Percentiles rank a stretch among this genome's conserved stretches.
phyloP scores from a whole-genome alignment of 1,284 basidiomycete genomes.

The Ceratobasidium sp. region DNA sequence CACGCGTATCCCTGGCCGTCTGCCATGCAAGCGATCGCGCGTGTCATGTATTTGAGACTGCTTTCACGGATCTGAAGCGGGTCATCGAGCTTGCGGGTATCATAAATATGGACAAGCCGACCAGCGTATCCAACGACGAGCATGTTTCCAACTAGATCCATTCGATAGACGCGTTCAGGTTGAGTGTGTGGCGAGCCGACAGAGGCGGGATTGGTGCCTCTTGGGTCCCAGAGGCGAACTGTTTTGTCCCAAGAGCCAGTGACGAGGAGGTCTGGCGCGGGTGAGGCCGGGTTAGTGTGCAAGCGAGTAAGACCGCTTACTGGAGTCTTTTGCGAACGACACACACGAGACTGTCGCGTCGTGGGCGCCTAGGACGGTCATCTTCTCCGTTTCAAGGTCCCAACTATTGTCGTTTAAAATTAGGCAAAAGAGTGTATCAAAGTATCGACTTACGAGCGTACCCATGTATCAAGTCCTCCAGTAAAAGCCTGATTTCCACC shows the following conservation, averaged over 20 bases:
- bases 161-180: conserved; percentile 84
- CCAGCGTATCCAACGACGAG: conserved; percentile 92
- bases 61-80: conserved; percentile 86
- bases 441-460: conserved; percentile 63
- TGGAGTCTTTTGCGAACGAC: conserved; percentile 61
- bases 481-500: conserved; percentile 72
- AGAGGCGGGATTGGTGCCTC: conserved; percentile 60
- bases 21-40: conserved; percentile 89
- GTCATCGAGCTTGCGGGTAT: conserved; percentile 66
- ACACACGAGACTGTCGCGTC: conserved; percentile 69
- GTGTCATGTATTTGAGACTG: conserved; percentile 93
- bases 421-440: background rate
- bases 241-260: conserved; percentile 93
- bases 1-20: conserved; percentile 94
- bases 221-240: conserved; percentile 86
- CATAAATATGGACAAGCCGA: conserved; percentile 86
- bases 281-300: conserved; percentile 49
- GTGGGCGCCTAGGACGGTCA: conserved; percentile 70
- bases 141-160: conserved; percentile 74
- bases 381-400: conserved; percentile 67
- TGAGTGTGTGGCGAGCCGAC: conserved; percentile 65
- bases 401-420: conserved; percentile 51
- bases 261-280: conserved; percentile 67
- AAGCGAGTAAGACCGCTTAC: conserved; percentile 52
- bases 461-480: conserved; percentile 77